phyloP scores from a whole-genome alignment of 306 rosid genomes.

The Hippophae gyantsensis region DNA sequence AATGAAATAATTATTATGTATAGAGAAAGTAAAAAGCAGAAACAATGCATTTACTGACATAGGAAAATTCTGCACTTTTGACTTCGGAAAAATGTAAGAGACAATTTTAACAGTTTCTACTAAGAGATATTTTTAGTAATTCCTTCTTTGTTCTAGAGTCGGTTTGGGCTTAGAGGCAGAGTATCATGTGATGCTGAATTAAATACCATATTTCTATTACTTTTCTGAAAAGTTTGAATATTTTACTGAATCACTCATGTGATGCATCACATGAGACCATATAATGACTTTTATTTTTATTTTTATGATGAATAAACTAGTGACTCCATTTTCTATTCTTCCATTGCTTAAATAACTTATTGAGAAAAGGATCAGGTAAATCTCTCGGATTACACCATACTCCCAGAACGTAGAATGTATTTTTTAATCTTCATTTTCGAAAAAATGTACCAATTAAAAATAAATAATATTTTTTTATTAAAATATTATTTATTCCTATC shows the following conservation, averaged over 20 bases:
- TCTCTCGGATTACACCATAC: no score
- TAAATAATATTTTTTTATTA: no score
- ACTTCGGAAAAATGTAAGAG: neutral
- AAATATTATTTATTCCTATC: no score
- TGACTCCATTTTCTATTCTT: no score
- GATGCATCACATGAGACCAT: constrained; percentile 54
- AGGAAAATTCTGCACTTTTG: neutral
- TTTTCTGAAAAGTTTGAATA: constrained; percentile 31
- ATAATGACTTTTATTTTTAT: constrained; percentile 24
- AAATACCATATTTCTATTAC: constrained; percentile 33
- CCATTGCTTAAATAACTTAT: no score
- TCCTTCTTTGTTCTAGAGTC: constrained; percentile 25
- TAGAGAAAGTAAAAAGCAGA: neutral
- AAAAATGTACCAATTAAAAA: no score
- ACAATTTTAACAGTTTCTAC: neutral
- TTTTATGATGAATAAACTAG: constrained; percentile 16
- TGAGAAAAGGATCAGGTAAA: no score
- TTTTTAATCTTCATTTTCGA: no score
- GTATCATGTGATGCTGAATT: constrained; percentile 53
- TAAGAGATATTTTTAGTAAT: constrained; percentile 1
- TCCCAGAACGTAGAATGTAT: no score
- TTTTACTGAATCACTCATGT: constrained; percentile 36
- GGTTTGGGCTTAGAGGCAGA: constrained; percentile 46
- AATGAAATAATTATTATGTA: neutral
- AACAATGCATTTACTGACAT: neutral